These are phyloP conservation scores for Ramaria sp. DNA, from an alignment of 768 basidiomycete species.

Conservation along the genomic window DNA sequence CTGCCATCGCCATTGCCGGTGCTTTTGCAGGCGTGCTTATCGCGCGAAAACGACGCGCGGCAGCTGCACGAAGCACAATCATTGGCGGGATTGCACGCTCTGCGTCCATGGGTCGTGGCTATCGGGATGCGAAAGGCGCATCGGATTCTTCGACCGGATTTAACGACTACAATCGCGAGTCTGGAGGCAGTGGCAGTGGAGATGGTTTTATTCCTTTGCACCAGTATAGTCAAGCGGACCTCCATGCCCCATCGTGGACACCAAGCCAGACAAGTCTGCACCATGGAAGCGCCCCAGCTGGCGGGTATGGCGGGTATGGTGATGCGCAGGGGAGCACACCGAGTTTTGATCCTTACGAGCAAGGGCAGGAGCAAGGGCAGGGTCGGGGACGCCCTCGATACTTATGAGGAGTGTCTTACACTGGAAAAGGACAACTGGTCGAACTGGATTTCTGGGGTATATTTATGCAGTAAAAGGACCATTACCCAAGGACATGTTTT, in stretches of 20 bases:
- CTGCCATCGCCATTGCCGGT: slow-evolving; percentile 39
- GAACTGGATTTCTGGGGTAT: neutral
- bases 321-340: neutral
- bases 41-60: slow-evolving; percentile 11
- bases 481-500: neutral
- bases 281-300: neutral
- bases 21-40: slow-evolving; percentile 16
- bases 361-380: neutral
- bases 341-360: neutral
- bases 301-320: neutral
- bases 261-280: neutral
- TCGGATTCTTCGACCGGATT: slow-evolving; percentile 18
- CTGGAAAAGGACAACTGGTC: no score
- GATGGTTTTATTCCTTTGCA: slow-evolving; percentile 57
- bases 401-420: neutral
- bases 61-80: slow-evolving; percentile 30
- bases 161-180: slow-evolving; percentile 28
- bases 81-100: slow-evolving; percentile 40
- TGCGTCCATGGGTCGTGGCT: slow-evolving; percentile 39
- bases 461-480: neutral
- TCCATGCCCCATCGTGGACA: slow-evolving; percentile 5
- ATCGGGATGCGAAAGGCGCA: slow-evolving; percentile 15
- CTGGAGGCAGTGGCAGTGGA: neutral
- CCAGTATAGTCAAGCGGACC: slow-evolving; percentile 28
- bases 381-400: neutral